Evolutionary conservation across 345 rosid species (phyloP).

Genomic region (Balakata baccata): DNA sequence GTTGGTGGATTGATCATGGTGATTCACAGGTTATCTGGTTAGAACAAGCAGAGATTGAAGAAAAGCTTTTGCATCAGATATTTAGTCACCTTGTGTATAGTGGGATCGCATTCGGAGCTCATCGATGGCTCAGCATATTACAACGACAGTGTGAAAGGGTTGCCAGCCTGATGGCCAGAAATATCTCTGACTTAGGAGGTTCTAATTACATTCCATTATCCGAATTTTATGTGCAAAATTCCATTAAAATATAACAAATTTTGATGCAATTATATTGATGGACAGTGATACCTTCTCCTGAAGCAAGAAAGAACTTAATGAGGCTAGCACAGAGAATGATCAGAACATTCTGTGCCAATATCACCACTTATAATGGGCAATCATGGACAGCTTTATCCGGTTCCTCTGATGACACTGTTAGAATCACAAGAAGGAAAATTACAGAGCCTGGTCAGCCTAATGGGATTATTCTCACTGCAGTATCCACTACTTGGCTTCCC

Average conservation of each 20-base stretch:
- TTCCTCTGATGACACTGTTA: conserved; percentile 51
- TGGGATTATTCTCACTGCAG: conserved; percentile 77
- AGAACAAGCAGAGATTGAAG: conserved; percentile 74
- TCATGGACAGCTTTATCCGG: conserved; percentile 83
- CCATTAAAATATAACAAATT: no score
- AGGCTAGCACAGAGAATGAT: conserved; percentile 77
- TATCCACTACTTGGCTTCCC: conserved; percentile 82
- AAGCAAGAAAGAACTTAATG: conserved; percentile 78
- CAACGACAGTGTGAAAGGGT: conserved; percentile 80
- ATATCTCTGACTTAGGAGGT: conserved; percentile 87
- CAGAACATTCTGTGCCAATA: conserved; percentile 61
- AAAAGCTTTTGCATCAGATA: conserved; percentile 61
- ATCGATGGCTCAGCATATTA: conserved; percentile 77
- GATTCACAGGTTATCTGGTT: conserved; percentile 66
- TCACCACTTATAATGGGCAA: conserved; percentile 61
- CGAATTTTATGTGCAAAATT: no score
- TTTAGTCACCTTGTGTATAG: conserved; percentile 43
- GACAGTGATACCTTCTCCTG: conserved; percentile 74
- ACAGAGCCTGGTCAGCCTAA: conserved; percentile 75
- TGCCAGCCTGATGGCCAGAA: conserved; percentile 91
- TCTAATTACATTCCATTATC: neutral
- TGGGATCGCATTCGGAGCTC: conserved; percentile 82
- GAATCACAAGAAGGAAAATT: conserved; percentile 70
- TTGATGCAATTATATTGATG: neutral
- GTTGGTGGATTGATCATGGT: neutral